These are phyloP conservation scores for Phytophthora macrochlamydospora DNA, from an alignment of 352 stramenopile genomes.

Conservation along the genomic window DNA sequence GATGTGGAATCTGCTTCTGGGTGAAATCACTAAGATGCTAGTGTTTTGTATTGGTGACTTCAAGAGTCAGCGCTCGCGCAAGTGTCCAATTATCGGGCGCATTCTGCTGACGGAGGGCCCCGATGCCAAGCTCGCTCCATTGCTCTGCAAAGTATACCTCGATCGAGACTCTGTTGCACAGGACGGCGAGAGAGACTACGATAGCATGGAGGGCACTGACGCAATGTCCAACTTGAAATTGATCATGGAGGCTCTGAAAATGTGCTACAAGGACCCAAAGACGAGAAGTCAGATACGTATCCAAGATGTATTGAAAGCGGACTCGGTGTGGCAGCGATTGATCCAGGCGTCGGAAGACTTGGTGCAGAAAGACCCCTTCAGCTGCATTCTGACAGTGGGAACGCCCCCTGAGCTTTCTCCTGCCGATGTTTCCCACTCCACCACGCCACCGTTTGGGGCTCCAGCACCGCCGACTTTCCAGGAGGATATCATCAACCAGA, in stretches of 20 bases:
- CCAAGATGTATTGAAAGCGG: conserved; percentile 50
- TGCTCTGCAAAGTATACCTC: conserved; percentile 70
- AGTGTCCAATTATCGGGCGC: conserved; percentile 78
- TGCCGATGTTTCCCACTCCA: conserved; percentile 27
- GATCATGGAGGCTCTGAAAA: conserved; percentile 76
- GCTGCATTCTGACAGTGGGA: conserved; percentile 63
- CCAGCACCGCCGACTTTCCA: conserved; percentile 79
- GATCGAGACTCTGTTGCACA: conserved; percentile 30
- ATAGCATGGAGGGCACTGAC: conserved; percentile 62
- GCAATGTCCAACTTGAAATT: conserved; percentile 83
- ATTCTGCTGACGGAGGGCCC: conserved; percentile 59
- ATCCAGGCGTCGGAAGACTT: conserved; percentile 59
- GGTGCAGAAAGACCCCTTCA: conserved; percentile 46
- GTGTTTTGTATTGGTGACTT: conserved; percentile 87
- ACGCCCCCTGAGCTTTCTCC: conserved; percentile 36
- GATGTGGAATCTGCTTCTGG: conserved; percentile 74
- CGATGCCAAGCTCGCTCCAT: conserved; percentile 58
- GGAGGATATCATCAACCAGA: conserved; percentile 88
- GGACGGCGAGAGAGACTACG: conserved; percentile 37
- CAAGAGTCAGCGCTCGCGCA: conserved; percentile 85
- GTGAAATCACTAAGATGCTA: conserved; percentile 87
- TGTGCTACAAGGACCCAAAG: conserved; percentile 79
- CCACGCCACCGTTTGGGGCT: conserved; percentile 25
- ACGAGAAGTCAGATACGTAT: conserved; percentile 77
- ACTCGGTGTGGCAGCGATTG: conserved; percentile 63